phyloP scores from a whole-genome alignment of 805 yeast species.

The Yarrowia sp. region DNA sequence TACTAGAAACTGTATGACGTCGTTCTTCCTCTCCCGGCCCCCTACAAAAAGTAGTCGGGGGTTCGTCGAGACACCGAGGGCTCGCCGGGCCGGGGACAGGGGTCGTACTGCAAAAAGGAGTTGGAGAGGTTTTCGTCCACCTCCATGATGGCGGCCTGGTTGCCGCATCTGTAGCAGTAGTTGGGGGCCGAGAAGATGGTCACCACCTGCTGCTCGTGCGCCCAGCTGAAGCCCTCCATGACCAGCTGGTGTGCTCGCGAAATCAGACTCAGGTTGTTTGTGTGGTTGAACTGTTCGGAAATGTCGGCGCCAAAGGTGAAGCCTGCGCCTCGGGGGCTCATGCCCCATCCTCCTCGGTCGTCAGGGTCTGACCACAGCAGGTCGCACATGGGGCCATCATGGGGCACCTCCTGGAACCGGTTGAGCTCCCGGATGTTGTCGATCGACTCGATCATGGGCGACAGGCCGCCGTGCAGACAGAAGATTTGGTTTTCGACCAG shows the following conservation, averaged over 20 bases:
- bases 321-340: slow-evolving; percentile 98
- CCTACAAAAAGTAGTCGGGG: slow-evolving; percentile 85
- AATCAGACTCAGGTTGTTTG: slow-evolving; percentile 78
- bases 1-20: not conserved
- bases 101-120: slow-evolving; percentile 89
- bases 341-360: slow-evolving; percentile 98
- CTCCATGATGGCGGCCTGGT: slow-evolving; percentile 97
- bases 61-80: slow-evolving; percentile 96
- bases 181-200: slow-evolving; percentile 95
- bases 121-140: slow-evolving; percentile 88
- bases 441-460: slow-evolving; percentile 93
- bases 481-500: slow-evolving; percentile 88
- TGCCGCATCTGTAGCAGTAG: slow-evolving; percentile 96
- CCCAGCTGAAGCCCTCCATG: slow-evolving; percentile 96
- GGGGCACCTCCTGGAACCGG: slow-evolving; percentile 96
- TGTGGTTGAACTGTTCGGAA: slow-evolving; percentile 91
- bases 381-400: slow-evolving; percentile 98
- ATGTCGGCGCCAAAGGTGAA: slow-evolving; percentile 98
- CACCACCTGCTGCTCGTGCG: slow-evolving; percentile 90
- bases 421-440: slow-evolving; percentile 91
- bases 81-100: slow-evolving; percentile 95
- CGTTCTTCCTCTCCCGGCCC: not conserved
- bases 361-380: slow-evolving; percentile 96
- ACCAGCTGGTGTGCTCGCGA: slow-evolving; percentile 97
- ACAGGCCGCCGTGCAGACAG: slow-evolving; percentile 94